Base-by-base conservation (phyloP, 495 filamentous ascomycete species). In the Stereocaulon alpinum region DNA sequence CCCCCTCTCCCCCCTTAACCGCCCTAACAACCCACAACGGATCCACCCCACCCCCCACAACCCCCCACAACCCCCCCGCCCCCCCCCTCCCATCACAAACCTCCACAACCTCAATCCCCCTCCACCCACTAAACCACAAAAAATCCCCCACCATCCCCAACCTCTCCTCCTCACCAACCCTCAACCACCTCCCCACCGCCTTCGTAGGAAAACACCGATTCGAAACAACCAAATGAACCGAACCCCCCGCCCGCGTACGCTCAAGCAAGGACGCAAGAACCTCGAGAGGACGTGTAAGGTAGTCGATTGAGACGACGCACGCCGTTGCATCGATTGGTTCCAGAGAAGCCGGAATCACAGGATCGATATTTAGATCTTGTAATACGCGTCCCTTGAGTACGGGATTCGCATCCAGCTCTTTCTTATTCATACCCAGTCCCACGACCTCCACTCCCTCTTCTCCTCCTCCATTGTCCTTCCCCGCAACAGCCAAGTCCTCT, bases 191-290 rank as follows among this genome's bases (percentile, higher is more conserved):
- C n/a, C 69, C 67, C 27, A 71, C 63, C 10, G 66, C 70, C 52
- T 73, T 74, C 29, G 71, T 79, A 4, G 74, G 74, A 56, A 77
- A 76, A 61, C 75, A 77, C n/a, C 75, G 67, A 62, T 79, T 74
- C n/a, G 68, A 71, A 32, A 77, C 68, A 0, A 70, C 68, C 56
- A 79, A 59, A 62, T 79, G 75, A 34, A 76, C 67, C 9, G 49
- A 68, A 18, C 72, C 76, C 2, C 72, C 71, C 0, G 29, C 18
- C 30, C 58, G 69, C 37, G 70, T 72, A 2, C 55, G 62, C 5
- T 63, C 32, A 27, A 57, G 58, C 17, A 76, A 51, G 10, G 65
- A 66, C 2, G 59, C 32, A 3, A 78, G 71, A 14, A 78, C 68
- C 20, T 64, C 61, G 30, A 72, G 45, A 1, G 74, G 76, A 12